Evolutionary conservation across 2,329 filamentous ascomycete genomes (phyloP), one percentile per base, ranked within the genome.

Genomic region (Berkeleyomyces rouxiae): DNA sequence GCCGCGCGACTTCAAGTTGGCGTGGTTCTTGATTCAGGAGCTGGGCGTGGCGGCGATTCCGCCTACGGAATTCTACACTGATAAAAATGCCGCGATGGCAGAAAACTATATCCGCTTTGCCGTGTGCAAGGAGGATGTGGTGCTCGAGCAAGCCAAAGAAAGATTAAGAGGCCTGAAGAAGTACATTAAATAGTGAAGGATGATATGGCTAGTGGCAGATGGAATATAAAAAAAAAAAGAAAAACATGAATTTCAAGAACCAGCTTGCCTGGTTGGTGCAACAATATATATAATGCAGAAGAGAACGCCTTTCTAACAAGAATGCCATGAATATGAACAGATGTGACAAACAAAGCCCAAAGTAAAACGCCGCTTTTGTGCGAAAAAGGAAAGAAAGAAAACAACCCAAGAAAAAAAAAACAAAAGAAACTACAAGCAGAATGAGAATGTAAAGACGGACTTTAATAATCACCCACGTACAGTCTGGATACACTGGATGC

Each of bases 21-120:
- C 85, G 43, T 99, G 92, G 92, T 97, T 97, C 76, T 75, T 96
- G 69, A 99, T 99, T 74, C 91, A 91, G 72, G 92, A 99, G 76
- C 78, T 99, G 23, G 93, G 93, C 7, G 90, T 99, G 37, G 93
- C 93, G 2, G 91, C 92, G 7, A 96, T 99, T 66, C 93, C 93
- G 16, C 93, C 93, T 0, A 96, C 91, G 0, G 93, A 99, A 74
- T 99, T 99, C 74, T 97, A 96, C 72, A 96, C 92, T 0, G 85
- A 89, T 16, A 76, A 74, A 51, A 96, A 96, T 70, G 83, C 87
- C 37, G 83, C 88, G 69, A 83, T 96, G 68, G 93, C 88, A 0
- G 88, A 96, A 77, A 87, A 97, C 69, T 99, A 95, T 76, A 79
- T 99, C 70, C 81, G 93, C 33, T 97, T 97, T 71, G 93, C 93